Percentiles rank a stretch among this genome's conserved stretches.
Conservation (phyloP, 129 eudicot species). For the Pulicaria dysenterica region DNA sequence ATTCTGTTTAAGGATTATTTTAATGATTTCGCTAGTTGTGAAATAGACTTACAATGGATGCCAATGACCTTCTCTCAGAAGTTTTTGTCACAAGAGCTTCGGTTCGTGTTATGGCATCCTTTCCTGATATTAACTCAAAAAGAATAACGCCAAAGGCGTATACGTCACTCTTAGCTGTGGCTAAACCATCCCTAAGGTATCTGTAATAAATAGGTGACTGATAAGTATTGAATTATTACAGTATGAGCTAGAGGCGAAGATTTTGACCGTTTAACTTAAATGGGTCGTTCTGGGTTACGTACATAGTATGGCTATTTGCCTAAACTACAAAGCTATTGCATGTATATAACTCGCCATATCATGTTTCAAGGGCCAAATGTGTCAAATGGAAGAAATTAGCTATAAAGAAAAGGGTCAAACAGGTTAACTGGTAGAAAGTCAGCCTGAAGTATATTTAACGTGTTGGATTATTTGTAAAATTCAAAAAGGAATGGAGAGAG, state of each 20-base stretch:
- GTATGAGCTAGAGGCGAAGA: neutral
- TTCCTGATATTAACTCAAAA: slow-evolving; percentile 82
- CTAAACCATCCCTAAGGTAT: slow-evolving; percentile 82
- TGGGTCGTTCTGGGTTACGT: neutral
- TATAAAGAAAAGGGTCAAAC: neutral
- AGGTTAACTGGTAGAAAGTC: neutral
- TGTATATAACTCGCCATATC: neutral
- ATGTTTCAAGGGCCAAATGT: neutral
- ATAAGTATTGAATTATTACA: neutral
- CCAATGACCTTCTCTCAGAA: slow-evolving; percentile 76
- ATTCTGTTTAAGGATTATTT: neutral
- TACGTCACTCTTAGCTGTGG: slow-evolving; percentile 78
- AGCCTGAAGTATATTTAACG: neutral
- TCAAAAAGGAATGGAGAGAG: neutral
- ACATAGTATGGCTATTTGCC: neutral
- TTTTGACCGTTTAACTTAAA: neutral
- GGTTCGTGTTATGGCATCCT: slow-evolving; percentile 71
- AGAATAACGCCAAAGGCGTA: slow-evolving; percentile 94
- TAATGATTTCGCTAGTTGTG: neutral
- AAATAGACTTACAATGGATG: slow-evolving; percentile 72
- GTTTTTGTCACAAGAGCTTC: slow-evolving; percentile 52
- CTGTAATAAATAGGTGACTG: slow-evolving; percentile 38
- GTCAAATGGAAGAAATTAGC: neutral
- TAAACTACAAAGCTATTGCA: neutral
- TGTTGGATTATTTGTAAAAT: neutral